phyloP scores from a whole-genome alignment of 208 protist genomes.

The Leishmania mexicana region DNA sequence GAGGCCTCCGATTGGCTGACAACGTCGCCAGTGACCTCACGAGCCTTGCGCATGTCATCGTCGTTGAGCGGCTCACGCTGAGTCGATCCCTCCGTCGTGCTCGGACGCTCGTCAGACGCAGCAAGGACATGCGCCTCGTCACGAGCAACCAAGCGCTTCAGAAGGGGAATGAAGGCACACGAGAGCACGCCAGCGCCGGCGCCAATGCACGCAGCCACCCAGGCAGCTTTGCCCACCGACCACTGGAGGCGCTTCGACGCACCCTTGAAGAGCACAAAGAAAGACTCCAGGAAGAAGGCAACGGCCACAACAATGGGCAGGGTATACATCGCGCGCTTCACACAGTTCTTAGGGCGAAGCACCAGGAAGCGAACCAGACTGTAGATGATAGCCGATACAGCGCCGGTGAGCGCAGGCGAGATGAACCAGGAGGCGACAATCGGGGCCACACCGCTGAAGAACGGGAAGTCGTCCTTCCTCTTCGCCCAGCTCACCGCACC shows the following conservation, averaged over 20 bases:
- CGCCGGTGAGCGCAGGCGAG: constrained; percentile 50
- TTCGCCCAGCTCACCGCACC: constrained; percentile 48
- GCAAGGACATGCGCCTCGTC: constrained; percentile 7
- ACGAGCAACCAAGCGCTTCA: constrained; percentile 27
- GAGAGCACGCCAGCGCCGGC: constrained; percentile 34
- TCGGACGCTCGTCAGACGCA: constrained; percentile 8
- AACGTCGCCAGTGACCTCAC: constrained; percentile 4
- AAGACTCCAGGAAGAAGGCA: constrained; percentile 59
- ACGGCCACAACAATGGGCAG: constrained; percentile 52
- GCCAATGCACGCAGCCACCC: constrained; percentile 52
- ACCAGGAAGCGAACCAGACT: constrained; percentile 36
- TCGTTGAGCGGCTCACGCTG: neutral
- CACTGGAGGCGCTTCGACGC: constrained; percentile 47
- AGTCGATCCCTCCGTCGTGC: neutral
- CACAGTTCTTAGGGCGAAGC: constrained; percentile 35
- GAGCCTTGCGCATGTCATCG: constrained; percentile 9
- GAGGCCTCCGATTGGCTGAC: constrained; percentile 10
- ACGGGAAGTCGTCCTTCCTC: constrained; percentile 48
- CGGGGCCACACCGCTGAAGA: constrained; percentile 51
- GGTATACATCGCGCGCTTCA: constrained; percentile 34
- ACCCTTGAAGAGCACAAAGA: constrained; percentile 67
- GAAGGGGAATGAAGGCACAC: constrained; percentile 43
- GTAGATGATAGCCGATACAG: constrained; percentile 46
- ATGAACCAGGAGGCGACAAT: constrained; percentile 70
- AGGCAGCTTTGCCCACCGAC: constrained; percentile 30